Evolutionary conservation across 345 rosid genomes (phyloP).

Genomic region (Alliaria petiolata): DNA sequence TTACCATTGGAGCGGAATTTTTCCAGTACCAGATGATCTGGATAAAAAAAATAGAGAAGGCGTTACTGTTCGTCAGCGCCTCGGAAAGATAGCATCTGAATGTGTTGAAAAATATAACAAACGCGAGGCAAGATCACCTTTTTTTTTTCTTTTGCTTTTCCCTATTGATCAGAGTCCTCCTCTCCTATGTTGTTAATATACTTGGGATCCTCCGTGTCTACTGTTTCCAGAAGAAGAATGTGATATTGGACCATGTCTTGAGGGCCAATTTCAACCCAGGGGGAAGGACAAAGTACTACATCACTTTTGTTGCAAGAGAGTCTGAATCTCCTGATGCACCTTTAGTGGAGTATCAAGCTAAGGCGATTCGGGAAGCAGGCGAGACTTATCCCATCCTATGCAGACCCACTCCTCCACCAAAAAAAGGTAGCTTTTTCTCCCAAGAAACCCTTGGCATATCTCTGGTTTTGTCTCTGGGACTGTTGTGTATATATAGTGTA

Average conservation of each 20-base stretch:
- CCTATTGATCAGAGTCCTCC: too few species aligned
- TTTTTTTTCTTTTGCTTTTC: too few species aligned
- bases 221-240: background rate
- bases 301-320: conserved; percentile 13
- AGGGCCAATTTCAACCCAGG: conserved; percentile 17
- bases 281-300: background rate
- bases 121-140: background rate
- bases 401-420: background rate
- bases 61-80: background rate
- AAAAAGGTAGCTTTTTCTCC: background rate
- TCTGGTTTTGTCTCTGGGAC: too few species aligned
- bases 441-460: too few species aligned
- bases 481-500: too few species aligned
- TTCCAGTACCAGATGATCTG: background rate
- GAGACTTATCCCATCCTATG: conserved; percentile 13
- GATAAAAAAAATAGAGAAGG: background rate
- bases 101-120: background rate
- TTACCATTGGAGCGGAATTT: background rate
- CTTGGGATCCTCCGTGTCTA: too few species aligned
- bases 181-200: too few species aligned
- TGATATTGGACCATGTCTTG: background rate
- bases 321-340: conserved; percentile 3
- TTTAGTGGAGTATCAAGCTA: conserved; percentile 16
- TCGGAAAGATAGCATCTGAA: background rate
- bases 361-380: background rate